Evolutionary conservation across 208 protist genomes (phyloP).

Genomic region (Leishmania mexicana): DNA sequence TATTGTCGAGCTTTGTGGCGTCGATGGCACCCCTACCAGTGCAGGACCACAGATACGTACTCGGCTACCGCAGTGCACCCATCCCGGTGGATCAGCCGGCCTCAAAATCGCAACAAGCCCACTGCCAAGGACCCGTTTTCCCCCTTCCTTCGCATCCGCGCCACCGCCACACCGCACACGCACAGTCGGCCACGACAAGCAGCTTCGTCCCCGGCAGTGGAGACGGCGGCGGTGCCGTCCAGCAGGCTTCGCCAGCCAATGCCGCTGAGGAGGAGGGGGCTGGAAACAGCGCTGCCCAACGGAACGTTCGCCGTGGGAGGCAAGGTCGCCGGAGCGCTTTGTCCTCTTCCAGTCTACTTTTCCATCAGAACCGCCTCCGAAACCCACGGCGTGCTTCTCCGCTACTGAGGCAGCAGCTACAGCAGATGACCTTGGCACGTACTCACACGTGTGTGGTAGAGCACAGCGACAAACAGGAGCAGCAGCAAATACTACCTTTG

Average conservation of each 20-base stretch:
- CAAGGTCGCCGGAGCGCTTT: neutral
- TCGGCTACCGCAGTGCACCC: neutral
- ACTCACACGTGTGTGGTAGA: neutral
- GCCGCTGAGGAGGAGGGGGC: neutral
- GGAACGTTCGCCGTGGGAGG: neutral
- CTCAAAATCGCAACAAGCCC: neutral
- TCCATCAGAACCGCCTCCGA: neutral
- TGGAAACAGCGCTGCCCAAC: neutral
- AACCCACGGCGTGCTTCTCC: neutral
- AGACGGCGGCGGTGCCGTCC: neutral
- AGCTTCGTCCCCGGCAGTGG: neutral
- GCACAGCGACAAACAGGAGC: neutral
- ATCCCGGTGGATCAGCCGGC: neutral
- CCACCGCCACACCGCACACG: neutral
- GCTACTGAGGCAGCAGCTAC: slow-evolving; percentile 4
- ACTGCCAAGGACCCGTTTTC: neutral
- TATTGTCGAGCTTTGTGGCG: neutral
- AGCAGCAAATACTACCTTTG: neutral
- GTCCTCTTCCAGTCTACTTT: neutral
- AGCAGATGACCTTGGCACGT: neutral
- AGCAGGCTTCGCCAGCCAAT: neutral
- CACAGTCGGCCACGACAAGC: neutral
- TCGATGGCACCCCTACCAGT: neutral
- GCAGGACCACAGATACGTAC: neutral
- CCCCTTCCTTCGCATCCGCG: neutral